phyloP scores from a whole-genome alignment of 2,329 filamentous ascomycete genomes.

The Diaporthe sp. region DNA sequence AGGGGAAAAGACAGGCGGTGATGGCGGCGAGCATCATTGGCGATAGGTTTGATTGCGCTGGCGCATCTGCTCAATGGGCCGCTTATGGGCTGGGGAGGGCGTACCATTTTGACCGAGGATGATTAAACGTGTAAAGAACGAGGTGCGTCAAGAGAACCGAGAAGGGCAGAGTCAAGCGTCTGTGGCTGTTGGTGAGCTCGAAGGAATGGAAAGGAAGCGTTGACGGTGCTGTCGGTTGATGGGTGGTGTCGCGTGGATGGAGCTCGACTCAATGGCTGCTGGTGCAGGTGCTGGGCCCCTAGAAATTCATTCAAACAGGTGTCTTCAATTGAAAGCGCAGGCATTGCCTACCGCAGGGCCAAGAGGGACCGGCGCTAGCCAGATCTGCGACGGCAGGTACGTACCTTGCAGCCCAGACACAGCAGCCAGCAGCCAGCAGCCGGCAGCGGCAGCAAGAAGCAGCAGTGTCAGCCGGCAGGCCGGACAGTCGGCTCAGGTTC shows the following conservation, averaged over 20 bases:
- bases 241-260: conserved; percentile 34
- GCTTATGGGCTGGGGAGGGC: conserved; percentile 34
- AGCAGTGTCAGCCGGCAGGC: conserved; percentile 14
- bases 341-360: background rate
- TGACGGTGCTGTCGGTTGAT: conserved; percentile 14
- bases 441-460: background rate
- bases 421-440: background rate
- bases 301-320: conserved; percentile 36
- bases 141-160: conserved; percentile 4
- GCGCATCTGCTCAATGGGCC: conserved; percentile 25
- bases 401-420: background rate
- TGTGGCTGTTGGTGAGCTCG: conserved; percentile 9
- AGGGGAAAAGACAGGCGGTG: background rate
- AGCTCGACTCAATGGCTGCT: conserved; percentile 12
- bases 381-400: conserved; percentile 17
- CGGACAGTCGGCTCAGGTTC: conserved; percentile 29
- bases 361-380: conserved; percentile 14
- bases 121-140: conserved; percentile 33
- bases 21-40: background rate
- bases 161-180: conserved; percentile 10
- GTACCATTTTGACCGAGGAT: conserved; percentile 43
- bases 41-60: conserved; percentile 1
- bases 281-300: conserved; percentile 4
- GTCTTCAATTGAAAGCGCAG: conserved; percentile 36
- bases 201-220: conserved; percentile 30